A percentile compares a stretch with the other conserved stretches of the same genome.
These are phyloP conservation scores for Penstemon davidsonii DNA, from an alignment of 257 asterid genomes.

Conservation along the genomic window DNA sequence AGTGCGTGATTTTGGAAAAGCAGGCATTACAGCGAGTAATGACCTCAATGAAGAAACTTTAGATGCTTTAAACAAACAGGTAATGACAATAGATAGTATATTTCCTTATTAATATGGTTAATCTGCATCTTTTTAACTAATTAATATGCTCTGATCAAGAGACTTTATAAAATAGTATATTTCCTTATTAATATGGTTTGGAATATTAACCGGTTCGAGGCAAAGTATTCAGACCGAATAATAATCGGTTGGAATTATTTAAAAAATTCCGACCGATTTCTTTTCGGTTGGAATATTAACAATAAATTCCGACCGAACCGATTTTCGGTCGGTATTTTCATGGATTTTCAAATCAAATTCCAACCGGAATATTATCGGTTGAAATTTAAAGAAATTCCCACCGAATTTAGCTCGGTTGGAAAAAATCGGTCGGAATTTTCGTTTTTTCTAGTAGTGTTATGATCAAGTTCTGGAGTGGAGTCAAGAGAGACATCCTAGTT, in stretches of 20 bases:
- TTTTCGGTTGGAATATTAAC: no score
- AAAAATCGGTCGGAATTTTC: no score
- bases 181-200: no score
- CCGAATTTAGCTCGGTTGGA: no score
- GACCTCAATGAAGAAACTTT: slow-evolving; percentile 97
- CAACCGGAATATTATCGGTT: background rate
- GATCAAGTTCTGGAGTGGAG: slow-evolving; percentile 7
- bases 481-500: background rate
- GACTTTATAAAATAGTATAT: no score
- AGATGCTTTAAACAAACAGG: slow-evolving; percentile 98
- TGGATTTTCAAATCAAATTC: background rate
- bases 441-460: no score
- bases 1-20: slow-evolving; percentile 67
- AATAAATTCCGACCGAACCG: no score
- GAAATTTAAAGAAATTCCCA: background rate
- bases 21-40: slow-evolving; percentile 86
- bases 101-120: background rate
- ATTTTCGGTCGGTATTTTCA: background rate
- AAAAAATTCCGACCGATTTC: no score
- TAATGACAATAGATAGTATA: slow-evolving; percentile 26
- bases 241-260: no score
- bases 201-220: no score
- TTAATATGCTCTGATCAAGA: no score
- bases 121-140: background rate
- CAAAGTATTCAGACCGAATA: no score